Conservation (phyloP, 352 stramenopile species). For the Globisporangium cystogenes region DNA sequence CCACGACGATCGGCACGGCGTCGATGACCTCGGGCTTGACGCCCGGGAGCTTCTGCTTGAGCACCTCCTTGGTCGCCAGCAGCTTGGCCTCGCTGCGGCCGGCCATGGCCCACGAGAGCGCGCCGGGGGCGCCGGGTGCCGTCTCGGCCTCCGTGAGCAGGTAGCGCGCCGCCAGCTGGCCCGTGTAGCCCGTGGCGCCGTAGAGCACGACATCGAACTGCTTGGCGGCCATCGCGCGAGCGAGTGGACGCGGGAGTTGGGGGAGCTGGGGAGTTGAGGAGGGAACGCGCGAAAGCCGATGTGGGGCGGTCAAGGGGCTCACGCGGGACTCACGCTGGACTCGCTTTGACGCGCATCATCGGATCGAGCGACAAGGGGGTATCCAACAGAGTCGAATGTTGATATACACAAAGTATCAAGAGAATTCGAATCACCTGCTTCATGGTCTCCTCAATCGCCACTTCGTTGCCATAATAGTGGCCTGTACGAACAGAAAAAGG, state of each 20-base stretch:
- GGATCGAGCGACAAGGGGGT: too few relatives aligned
- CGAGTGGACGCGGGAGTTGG: background rate
- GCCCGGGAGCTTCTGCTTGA: slow-evolving; percentile 22
- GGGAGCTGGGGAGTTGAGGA: too few relatives aligned
- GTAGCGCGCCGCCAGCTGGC: slow-evolving; percentile 52
- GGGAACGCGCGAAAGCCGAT: too few relatives aligned
- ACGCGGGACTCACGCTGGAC: too few relatives aligned
- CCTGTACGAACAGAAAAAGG: too few relatives aligned
- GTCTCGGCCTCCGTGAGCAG: slow-evolving; percentile 41
- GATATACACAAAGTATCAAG: too few relatives aligned
- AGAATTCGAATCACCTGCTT: too few relatives aligned
- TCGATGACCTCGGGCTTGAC: slow-evolving; percentile 12
- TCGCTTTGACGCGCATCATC: too few relatives aligned
- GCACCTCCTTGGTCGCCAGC: slow-evolving; percentile 23
- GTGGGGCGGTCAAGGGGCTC: too few relatives aligned
- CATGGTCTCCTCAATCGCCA: too few relatives aligned
- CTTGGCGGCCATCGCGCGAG: slow-evolving; percentile 1
- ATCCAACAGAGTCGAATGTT: too few relatives aligned
- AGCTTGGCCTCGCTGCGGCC: slow-evolving; percentile 66
- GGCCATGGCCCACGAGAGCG: slow-evolving; percentile 79
- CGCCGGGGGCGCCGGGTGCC: background rate
- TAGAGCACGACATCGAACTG: slow-evolving; percentile 62
- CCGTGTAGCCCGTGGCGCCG: slow-evolving; percentile 82
- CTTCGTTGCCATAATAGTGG: too few relatives aligned
- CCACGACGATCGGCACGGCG: slow-evolving; percentile 34